Percentiles rank a stretch among this genome's conserved stretches.
phyloP scores from a whole-genome alignment of 306 rosid species.

The Erythrophleum fordii region DNA sequence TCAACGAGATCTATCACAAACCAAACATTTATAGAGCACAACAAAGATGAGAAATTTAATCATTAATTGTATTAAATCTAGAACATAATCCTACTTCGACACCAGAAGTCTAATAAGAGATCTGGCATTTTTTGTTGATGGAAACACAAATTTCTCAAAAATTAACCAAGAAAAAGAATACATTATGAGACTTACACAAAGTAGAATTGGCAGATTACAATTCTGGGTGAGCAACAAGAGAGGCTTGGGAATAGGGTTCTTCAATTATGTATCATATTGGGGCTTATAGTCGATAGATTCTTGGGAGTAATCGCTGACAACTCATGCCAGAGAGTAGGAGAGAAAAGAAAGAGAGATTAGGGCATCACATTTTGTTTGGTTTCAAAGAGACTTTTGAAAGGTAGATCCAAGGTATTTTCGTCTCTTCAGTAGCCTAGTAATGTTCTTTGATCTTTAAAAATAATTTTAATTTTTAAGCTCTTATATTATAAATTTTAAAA shows the following conservation, averaged over 20 bases:
- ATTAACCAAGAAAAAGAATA: constrained; percentile 30
- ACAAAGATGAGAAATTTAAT: not conserved
- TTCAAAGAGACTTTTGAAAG: too few species aligned
- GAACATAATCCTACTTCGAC: constrained; percentile 23
- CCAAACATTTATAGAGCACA: constrained; percentile 11
- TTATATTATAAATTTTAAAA: too few species aligned
- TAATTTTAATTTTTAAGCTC: too few species aligned
- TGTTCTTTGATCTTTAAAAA: too few species aligned
- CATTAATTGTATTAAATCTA: constrained; percentile 19
- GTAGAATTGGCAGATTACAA: constrained; percentile 30
- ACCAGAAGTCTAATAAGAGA: constrained; percentile 29
- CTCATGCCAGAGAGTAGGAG: too few species aligned
- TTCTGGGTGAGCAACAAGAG: constrained; percentile 26
- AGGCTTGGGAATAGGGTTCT: not conserved
- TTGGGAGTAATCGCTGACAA: too few species aligned
- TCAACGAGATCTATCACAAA: constrained; percentile 53
- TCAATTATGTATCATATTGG: not conserved
- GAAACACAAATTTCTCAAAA: constrained; percentile 22
- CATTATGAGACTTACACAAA: constrained; percentile 52
- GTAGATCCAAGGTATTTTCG: too few species aligned
- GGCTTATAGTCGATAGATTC: constrained; percentile 16
- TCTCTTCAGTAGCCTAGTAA: too few species aligned
- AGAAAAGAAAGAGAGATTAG: too few species aligned
- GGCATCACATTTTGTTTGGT: too few species aligned
- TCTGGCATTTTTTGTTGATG: constrained; percentile 37